Evolutionary conservation across 73 alveolate genomes (phyloP).

Genomic region (Loxodes magnus): DNA sequence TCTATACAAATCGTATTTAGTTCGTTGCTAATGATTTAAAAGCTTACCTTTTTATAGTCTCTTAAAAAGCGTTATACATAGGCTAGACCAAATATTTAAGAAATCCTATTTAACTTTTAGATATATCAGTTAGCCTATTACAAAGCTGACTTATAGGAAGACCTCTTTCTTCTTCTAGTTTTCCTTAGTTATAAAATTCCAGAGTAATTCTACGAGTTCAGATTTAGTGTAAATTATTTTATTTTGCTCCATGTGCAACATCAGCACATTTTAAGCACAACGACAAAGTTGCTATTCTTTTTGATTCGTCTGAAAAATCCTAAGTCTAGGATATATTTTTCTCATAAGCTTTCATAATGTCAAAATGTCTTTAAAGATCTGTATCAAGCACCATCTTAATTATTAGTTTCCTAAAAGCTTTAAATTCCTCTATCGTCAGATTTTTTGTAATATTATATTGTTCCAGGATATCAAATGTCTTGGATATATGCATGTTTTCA

Average conservation of each 20-base stretch:
- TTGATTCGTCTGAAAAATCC: neutral
- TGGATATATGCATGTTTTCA: conserved; percentile 52
- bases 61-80: neutral
- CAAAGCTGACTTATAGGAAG: conserved; percentile 26
- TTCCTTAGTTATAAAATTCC: conserved; percentile 40
- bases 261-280: conserved; percentile 19
- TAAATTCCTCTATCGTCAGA: conserved; percentile 36
- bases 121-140: conserved; percentile 28
- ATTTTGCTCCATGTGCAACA: conserved; percentile 18
- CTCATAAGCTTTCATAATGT: neutral
- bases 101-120: too few species aligned
- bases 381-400: conserved; percentile 60
- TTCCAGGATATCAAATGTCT: conserved; percentile 39
- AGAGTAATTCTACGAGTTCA: conserved; percentile 34
- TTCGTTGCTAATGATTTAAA: too few species aligned
- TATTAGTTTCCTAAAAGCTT: conserved; percentile 50
- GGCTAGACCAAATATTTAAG: too few species aligned
- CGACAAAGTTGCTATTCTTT: neutral
- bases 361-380: conserved; percentile 16
- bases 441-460: conserved; percentile 21
- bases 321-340: neutral
- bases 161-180: conserved; percentile 26
- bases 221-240: conserved; percentile 3
- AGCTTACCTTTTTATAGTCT: neutral
- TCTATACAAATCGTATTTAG: too few species aligned